phyloP scores from a whole-genome alignment of 352 stramenopile genomes.

The Phytophthora kernoviae region DNA sequence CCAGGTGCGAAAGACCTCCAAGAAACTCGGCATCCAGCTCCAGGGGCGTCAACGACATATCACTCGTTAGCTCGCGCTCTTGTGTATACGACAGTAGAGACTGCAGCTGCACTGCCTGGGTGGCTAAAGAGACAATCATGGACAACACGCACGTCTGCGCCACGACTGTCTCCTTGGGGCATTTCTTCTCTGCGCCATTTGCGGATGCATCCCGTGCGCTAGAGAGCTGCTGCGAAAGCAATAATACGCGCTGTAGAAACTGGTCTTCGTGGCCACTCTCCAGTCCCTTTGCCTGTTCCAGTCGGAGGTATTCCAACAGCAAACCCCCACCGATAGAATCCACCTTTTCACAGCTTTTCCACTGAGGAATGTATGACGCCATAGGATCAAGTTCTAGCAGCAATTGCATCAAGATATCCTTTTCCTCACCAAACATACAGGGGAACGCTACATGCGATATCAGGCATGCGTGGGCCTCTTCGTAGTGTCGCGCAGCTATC shows the following conservation, averaged over 20 bases:
- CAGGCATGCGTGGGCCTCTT: constrained; percentile 67
- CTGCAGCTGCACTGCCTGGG: constrained; percentile 55
- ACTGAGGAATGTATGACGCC: constrained; percentile 60
- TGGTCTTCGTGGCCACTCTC: constrained; percentile 57
- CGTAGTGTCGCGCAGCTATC: constrained; percentile 63
- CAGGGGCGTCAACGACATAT: constrained; percentile 30
- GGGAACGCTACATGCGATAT: constrained; percentile 60
- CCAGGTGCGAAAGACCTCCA: constrained; percentile 39
- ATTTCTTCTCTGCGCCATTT: constrained; percentile 15
- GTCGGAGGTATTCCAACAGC: constrained; percentile 70
- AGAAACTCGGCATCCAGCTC: constrained; percentile 62
- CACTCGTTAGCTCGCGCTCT: constrained; percentile 39
- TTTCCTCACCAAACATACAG: constrained; percentile 73
- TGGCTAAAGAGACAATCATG: constrained; percentile 66
- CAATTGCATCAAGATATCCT: constrained; percentile 54
- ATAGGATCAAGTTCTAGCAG: constrained; percentile 65
- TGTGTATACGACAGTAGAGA: constrained; percentile 56
- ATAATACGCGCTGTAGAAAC: constrained; percentile 64
- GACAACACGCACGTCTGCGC: constrained; percentile 60
- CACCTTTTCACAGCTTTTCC: constrained; percentile 54
- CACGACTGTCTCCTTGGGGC: constrained; percentile 32
- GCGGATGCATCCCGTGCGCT: constrained; percentile 39
- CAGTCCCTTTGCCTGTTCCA: constrained; percentile 66
- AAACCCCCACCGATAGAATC: constrained; percentile 63
- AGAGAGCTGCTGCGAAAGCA: constrained; percentile 60